Conservation (phyloP, 805 yeast species). For the Lipomyces kockii region DNA sequence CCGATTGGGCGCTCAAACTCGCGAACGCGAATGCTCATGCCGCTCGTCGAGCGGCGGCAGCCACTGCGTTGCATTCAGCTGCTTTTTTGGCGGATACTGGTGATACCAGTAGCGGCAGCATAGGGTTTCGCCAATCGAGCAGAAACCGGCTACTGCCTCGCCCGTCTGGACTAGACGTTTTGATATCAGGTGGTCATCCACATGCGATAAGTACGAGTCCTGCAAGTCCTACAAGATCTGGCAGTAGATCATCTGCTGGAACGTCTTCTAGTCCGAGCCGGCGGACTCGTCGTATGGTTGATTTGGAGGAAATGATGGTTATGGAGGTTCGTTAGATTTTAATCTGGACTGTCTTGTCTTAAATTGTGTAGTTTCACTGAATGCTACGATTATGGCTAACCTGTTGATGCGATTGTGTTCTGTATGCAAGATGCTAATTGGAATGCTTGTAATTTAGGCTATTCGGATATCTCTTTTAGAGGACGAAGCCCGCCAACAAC, state of each 20-base stretch:
- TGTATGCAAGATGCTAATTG: not conserved
- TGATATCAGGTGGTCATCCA: not conserved
- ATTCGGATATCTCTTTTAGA: slow-evolving; percentile 73
- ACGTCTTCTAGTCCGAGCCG: slow-evolving; percentile 18
- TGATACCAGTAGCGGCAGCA: slow-evolving; percentile 3
- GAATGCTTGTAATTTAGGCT: slow-evolving; percentile 48
- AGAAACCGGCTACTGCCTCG: slow-evolving; percentile 34
- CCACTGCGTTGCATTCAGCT: slow-evolving; percentile 90
- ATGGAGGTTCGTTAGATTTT: slow-evolving; percentile 54
- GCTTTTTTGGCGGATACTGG: slow-evolving; percentile 59
- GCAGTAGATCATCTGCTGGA: slow-evolving; percentile 8
- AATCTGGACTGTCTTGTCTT: not conserved
- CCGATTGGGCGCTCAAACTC: slow-evolving; percentile 87
- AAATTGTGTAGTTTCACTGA: too few species aligned
- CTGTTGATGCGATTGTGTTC: too few species aligned
- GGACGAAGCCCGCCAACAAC: slow-evolving; percentile 56
- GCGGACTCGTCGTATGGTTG: slow-evolving; percentile 43
- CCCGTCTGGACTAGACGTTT: slow-evolving; percentile 24
- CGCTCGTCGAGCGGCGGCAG: slow-evolving; percentile 90
- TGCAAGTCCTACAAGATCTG: slow-evolving; percentile 8
- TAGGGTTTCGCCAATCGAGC: slow-evolving; percentile 8
- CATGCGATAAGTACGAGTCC: not conserved
- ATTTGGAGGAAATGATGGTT: slow-evolving; percentile 75
- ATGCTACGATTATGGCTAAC: too few species aligned
- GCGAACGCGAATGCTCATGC: slow-evolving; percentile 72